Conservation (phyloP, 2,329 filamentous ascomycete species). For the Meredithiella fracta region DNA sequence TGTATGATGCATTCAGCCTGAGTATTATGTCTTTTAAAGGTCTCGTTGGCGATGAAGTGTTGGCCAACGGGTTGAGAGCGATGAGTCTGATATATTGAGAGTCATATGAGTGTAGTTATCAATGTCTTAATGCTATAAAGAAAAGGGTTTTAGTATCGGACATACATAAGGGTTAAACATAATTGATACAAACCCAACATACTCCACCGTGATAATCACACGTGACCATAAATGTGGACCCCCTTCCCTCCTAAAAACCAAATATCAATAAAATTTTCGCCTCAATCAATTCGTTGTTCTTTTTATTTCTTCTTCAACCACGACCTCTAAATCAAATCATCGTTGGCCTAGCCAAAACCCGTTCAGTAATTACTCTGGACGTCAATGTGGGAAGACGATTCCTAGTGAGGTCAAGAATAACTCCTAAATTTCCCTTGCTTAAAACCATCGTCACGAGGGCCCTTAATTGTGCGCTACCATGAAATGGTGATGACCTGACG, state of each 20-base stretch:
- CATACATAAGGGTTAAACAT: slow-evolving; percentile 4
- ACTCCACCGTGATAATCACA: not conserved
- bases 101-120: no score
- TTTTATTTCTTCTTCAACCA: slow-evolving; percentile 22
- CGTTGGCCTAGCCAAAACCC: slow-evolving; percentile 21
- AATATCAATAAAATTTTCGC: slow-evolving; percentile 9
- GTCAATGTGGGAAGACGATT: slow-evolving; percentile 30
- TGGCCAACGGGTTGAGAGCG: no score
- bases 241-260: not conserved
- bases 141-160: no score
- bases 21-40: not conserved
- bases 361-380: slow-evolving; percentile 16
- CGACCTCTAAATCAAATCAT: slow-evolving; percentile 32
- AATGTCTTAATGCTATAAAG: no score
- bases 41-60: not conserved
- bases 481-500: slow-evolving; percentile 53
- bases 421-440: slow-evolving; percentile 36
- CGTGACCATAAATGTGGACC: not conserved
- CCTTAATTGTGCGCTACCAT: slow-evolving; percentile 36
- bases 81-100: not conserved
- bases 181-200: not conserved
- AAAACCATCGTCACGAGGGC: slow-evolving; percentile 57
- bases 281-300: slow-evolving; percentile 14
- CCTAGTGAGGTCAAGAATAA: slow-evolving; percentile 40
- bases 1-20: not conserved